phyloP scores from a whole-genome alignment of 192 early-diverging fungal genomes.

The Kappamyces sp. region DNA sequence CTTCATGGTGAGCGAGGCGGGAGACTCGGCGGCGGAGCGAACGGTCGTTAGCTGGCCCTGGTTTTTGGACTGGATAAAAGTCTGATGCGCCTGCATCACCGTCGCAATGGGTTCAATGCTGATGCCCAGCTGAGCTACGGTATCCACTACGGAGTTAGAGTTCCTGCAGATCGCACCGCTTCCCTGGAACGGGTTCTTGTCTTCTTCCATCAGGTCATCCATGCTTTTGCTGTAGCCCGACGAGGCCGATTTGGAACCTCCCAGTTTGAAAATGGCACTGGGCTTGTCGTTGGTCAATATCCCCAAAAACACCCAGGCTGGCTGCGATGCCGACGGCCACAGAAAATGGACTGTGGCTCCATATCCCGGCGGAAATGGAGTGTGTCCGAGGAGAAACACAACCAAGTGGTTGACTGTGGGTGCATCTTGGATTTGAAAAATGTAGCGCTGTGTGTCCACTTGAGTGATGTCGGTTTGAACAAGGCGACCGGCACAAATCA shows the following conservation, averaged over 20 bases:
- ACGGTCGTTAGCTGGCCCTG: constrained; percentile 8
- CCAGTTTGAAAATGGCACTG: constrained; percentile 46
- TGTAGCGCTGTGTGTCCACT: constrained; percentile 59
- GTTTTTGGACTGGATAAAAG: constrained; percentile 24
- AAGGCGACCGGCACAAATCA: constrained; percentile 84
- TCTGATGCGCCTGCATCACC: constrained; percentile 43
- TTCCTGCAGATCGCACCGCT: constrained; percentile 1
- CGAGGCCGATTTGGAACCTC: constrained; percentile 26
- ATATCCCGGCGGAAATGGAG: constrained; percentile 82
- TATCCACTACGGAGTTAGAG: constrained; percentile 20
- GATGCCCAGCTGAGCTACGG: constrained; percentile 76
- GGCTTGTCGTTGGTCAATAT: constrained; percentile 51
- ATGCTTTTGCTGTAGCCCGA: constrained; percentile 4
- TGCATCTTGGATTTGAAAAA: constrained; percentile 84
- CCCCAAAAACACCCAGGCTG: constrained; percentile 42
- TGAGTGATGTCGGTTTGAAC: constrained; percentile 29
- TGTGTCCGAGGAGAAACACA: constrained; percentile 81
- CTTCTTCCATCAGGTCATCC: constrained; percentile 25
- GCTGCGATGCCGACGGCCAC: constrained; percentile 9
- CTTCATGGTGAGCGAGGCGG: constrained; percentile 29
- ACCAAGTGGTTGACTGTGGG: constrained; percentile 86
- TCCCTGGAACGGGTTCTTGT: not conserved
- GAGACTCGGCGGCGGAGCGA: constrained; percentile 26
- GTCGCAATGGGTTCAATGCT: constrained; percentile 80
- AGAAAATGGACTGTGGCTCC: constrained; percentile 83